Evolutionary conservation across 2,329 filamentous ascomycete genomes (phyloP), one percentile per base, ranked within the genome.

Genomic region (Aspergillus sp.): DNA sequence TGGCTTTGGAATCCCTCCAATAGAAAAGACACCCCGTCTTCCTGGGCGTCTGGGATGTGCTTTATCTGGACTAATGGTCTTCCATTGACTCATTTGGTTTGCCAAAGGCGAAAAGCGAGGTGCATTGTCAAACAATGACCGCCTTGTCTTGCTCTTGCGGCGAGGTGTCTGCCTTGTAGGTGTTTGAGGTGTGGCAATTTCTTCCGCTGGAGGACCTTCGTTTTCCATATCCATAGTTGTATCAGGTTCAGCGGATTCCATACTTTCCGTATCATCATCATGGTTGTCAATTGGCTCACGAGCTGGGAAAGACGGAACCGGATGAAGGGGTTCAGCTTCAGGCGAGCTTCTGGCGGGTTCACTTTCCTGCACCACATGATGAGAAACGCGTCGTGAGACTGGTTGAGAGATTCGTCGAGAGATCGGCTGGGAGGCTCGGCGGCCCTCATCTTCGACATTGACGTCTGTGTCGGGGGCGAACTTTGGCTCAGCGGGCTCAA

Each of bases 91-190:
- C 5, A 88, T 67, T 54, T 83, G 77, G 32, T 76, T 70, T 4
- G 79, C 79, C 32, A 88, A 67, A 26, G 82, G 80, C 1, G 82
- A 85, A 49, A 86, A 84, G 2, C 81, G 81, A 40, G 79, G 59
- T 12, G 68, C 66, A 28, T 43, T 50, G 33, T 48, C 55, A 37
- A 48, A 43, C 19, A 46, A 36, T 28, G 59, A 48, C 30, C 50
- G 44, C 3, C 40, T 48, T 33, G 12, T 36, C 30, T 19, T 51
- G 44, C 11, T n/a, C 6, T 27, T 27, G 4, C 6, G 27, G 36
- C 13, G n/a, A 8, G 29, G 26, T 5, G 27, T 19, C 35, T 5
- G 35, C n/a, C 19, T 36, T 11, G 7, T 36, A 6, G 9, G 11
- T 6, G 12, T 36, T 27, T 19, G 19, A 19, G 19, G 19, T 4